Evolutionary conservation across 2,329 filamentous ascomycete genomes (phyloP).

Genomic region (Nigrograna mackinnonii): DNA sequence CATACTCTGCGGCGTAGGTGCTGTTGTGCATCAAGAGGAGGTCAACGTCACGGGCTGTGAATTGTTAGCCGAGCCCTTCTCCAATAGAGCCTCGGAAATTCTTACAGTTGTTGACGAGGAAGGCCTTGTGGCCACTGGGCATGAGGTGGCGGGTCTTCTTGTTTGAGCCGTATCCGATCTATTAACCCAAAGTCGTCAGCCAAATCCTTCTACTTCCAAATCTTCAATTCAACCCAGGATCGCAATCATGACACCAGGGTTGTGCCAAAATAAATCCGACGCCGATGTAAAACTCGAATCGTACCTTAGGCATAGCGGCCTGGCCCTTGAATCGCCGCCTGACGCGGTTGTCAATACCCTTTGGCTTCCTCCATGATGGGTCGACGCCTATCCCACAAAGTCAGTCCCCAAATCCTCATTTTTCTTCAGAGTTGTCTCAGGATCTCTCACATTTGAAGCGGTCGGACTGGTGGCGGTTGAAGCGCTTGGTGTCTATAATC

Average conservation of each 20-base stretch:
- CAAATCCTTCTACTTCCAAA: not conserved
- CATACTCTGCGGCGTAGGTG: slow-evolving; percentile 98
- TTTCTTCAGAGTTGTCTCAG: slow-evolving; percentile 3
- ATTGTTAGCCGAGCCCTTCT: not conserved
- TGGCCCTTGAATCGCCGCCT: slow-evolving; percentile 96
- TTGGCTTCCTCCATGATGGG: slow-evolving; percentile 96
- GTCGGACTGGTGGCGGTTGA: slow-evolving; percentile 97
- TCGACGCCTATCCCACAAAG: slow-evolving; percentile 61
- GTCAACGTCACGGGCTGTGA: slow-evolving; percentile 77
- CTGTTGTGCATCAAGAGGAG: slow-evolving; percentile 99
- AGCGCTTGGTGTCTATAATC: slow-evolving; percentile 83
- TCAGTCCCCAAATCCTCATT: slow-evolving; percentile 24
- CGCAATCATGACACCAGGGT: too few relatives aligned
- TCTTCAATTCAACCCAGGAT: too few relatives aligned
- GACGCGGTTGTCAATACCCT: slow-evolving; percentile 99
- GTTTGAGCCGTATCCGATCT: slow-evolving; percentile 99
- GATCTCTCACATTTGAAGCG: slow-evolving; percentile 75
- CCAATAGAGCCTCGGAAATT: not conserved
- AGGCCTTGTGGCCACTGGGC: slow-evolving; percentile 99
- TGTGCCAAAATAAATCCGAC: too few relatives aligned
- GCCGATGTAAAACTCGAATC: slow-evolving; percentile 34
- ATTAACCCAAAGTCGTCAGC: slow-evolving; percentile 10
- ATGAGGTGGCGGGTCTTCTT: slow-evolving; percentile 99
- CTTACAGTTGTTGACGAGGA: slow-evolving; percentile 90
- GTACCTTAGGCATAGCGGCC: slow-evolving; percentile 96